Evolutionary conservation across 805 yeast genomes (phyloP).

Genomic region (Ogataea kodamae): DNA sequence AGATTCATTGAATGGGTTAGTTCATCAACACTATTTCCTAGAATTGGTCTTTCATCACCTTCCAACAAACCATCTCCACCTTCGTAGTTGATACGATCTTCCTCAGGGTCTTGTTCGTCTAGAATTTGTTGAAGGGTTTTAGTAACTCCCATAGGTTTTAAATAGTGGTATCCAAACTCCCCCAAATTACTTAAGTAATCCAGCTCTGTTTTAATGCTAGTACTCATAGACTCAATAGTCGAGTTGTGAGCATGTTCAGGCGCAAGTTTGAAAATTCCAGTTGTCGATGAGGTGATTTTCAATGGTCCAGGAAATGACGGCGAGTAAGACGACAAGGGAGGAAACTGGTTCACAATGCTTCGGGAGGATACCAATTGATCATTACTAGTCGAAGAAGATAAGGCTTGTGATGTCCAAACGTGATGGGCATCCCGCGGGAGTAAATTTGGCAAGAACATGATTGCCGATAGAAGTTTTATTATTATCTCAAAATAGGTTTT

Average conservation of each 20-base stretch:
- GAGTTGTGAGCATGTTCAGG: slow-evolving; percentile 14
- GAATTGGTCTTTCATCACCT: slow-evolving; percentile 19
- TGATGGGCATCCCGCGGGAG: slow-evolving; percentile 44
- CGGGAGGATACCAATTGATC: slow-evolving; percentile 10
- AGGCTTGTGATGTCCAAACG: slow-evolving; percentile 37
- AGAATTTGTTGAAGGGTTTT: slow-evolving; percentile 46
- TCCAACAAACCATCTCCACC: slow-evolving; percentile 15
- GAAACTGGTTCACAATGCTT: slow-evolving; percentile 36
- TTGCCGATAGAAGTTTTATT: neutral
- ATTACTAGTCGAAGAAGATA: slow-evolving; percentile 2
- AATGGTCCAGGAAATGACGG: slow-evolving; percentile 41
- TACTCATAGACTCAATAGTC: slow-evolving; percentile 20
- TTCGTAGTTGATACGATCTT: slow-evolving; percentile 20
- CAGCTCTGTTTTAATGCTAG: slow-evolving; percentile 23
- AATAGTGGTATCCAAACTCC: slow-evolving; percentile 43
- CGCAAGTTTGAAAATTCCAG: slow-evolving; percentile 25
- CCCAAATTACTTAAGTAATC: slow-evolving; percentile 34
- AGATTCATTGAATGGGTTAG: slow-evolving; percentile 5
- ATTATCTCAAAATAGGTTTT: neutral
- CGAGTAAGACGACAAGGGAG: slow-evolving; percentile 54
- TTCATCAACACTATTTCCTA: slow-evolving; percentile 25
- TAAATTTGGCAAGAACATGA: slow-evolving; percentile 48
- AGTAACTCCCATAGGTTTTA: slow-evolving; percentile 58
- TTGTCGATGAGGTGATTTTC: slow-evolving; percentile 19
- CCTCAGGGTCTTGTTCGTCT: slow-evolving; percentile 23